Conservation (phyloP, 768 basidiomycete species). For the Pleurotus tuoliensis region DNA sequence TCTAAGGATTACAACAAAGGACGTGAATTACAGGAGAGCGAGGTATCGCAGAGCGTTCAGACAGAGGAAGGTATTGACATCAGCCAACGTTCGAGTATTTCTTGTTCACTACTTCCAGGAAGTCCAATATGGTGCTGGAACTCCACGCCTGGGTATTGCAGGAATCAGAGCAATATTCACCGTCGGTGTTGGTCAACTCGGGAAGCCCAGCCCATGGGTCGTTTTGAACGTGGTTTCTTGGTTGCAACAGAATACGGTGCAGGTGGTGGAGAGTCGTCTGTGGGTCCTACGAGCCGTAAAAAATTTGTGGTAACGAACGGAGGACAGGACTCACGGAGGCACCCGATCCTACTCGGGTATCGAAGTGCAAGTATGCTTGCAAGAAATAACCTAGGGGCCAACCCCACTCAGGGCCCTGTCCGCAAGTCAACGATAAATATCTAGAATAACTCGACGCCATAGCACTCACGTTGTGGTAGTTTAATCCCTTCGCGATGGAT, state of each 20-base stretch:
- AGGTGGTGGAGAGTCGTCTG: conserved; percentile 76
- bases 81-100: conserved; percentile 6
- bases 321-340: conserved; percentile 49
- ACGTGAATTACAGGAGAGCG: too few species aligned
- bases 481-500: conserved; percentile 86
- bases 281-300: conserved; percentile 45
- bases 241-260: conserved; percentile 64
- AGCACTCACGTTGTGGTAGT: conserved; percentile 79
- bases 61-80: not conserved
- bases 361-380: conserved; percentile 89
- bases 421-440: conserved; percentile 16
- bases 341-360: conserved; percentile 62
- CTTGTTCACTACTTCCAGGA: conserved; percentile 71
- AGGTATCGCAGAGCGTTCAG: too few species aligned
- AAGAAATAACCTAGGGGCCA: conserved; percentile 97
- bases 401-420: conserved; percentile 88
- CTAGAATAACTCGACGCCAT: not conserved
- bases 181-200: conserved; percentile 86
- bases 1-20: not conserved
- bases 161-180: conserved; percentile 79
- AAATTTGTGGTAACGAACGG: not conserved
- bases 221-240: conserved; percentile 68
- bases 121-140: conserved; percentile 87
- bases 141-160: conserved; percentile 97
- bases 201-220: conserved; percentile 95